phyloP scores from a whole-genome alignment of 129 eudicot genomes.

The Lonicera japonica region DNA sequence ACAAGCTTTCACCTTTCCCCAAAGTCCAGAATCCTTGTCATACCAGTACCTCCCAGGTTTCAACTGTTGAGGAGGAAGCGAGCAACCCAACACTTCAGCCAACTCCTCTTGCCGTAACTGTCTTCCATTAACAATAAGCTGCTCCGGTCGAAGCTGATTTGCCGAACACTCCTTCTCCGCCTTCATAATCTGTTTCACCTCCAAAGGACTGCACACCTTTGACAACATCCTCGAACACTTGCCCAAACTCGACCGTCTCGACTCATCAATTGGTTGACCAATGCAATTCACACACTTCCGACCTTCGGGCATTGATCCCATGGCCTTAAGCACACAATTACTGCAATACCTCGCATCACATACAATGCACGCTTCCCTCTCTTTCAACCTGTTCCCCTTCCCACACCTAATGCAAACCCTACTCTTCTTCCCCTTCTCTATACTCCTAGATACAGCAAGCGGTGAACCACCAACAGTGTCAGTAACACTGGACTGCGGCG shows the following conservation, averaged over 20 bases:
- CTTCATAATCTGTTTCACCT: slow-evolving; percentile 5
- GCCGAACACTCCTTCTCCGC: neutral
- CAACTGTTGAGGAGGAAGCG: slow-evolving; percentile 2
- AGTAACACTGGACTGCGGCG: neutral
- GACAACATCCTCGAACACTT: neutral
- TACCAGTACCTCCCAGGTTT: slow-evolving; percentile 16
- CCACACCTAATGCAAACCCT: slow-evolving; percentile 25
- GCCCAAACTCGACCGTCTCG: neutral
- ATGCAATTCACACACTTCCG: slow-evolving; percentile 39
- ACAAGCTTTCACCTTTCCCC: slow-evolving; percentile 7
- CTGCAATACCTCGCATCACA: slow-evolving; percentile 37
- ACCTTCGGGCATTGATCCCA: slow-evolving; percentile 55
- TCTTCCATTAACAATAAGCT: neutral
- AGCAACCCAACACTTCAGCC: neutral
- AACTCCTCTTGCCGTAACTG: neutral
- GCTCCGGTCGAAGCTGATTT: slow-evolving; percentile 3
- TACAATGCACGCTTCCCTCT: slow-evolving; percentile 33
- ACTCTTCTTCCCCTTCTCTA: slow-evolving; percentile 9
- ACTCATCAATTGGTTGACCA: slow-evolving; percentile 25
- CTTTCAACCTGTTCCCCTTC: slow-evolving; percentile 28
- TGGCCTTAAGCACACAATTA: slow-evolving; percentile 32
- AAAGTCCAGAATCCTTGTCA: slow-evolving; percentile 9
- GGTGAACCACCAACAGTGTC: neutral
- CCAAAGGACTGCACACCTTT: slow-evolving; percentile 1
- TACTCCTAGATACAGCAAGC: neutral